Conservation (phyloP, 2,329 filamentous ascomycete species). For the Penicillium oxalicum region DNA sequence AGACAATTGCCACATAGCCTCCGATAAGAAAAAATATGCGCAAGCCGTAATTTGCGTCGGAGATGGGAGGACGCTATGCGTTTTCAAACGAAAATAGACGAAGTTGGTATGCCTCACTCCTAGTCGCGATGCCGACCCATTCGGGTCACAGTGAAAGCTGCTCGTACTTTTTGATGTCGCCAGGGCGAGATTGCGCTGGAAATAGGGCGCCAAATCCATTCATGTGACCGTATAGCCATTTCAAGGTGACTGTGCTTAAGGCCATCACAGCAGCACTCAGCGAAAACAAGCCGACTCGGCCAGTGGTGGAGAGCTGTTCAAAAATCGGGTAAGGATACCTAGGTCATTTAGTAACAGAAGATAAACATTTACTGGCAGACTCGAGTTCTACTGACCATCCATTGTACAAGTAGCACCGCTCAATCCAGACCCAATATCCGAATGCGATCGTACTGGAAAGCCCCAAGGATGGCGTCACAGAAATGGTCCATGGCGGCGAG, state of each 20-base stretch:
- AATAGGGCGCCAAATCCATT: constrained; percentile 31
- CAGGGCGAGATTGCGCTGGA: constrained; percentile 22
- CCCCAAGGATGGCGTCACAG: constrained; percentile 45
- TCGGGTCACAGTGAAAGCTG: constrained; percentile 10
- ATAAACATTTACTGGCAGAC: no score
- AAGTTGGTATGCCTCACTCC: no score
- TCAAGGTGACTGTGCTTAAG: constrained; percentile 60
- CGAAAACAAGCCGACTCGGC: constrained; percentile 64
- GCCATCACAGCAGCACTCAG: constrained; percentile 67
- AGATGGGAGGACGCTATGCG: no score
- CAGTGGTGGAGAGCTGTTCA: constrained; percentile 56
- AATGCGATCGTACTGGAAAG: constrained; percentile 50
- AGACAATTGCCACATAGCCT: no score
- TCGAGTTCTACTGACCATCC: constrained; percentile 46
- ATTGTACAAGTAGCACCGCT: constrained; percentile 54
- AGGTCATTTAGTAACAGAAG: constrained; percentile 11
- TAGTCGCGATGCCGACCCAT: no score
- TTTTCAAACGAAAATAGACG: no score
- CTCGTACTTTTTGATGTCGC: constrained; percentile 25
- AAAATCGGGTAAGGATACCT: constrained; percentile 89
- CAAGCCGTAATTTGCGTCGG: no score
- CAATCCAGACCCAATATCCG: constrained; percentile 60
- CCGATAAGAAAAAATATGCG: no score
- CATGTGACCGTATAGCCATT: constrained; percentile 59
- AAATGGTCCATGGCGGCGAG: constrained; percentile 56